Evolutionary conservation across 192 early-diverging fungal genomes (phyloP), one percentile per base, ranked within the genome.

Genomic region (Nowakowskiella sp.): DNA sequence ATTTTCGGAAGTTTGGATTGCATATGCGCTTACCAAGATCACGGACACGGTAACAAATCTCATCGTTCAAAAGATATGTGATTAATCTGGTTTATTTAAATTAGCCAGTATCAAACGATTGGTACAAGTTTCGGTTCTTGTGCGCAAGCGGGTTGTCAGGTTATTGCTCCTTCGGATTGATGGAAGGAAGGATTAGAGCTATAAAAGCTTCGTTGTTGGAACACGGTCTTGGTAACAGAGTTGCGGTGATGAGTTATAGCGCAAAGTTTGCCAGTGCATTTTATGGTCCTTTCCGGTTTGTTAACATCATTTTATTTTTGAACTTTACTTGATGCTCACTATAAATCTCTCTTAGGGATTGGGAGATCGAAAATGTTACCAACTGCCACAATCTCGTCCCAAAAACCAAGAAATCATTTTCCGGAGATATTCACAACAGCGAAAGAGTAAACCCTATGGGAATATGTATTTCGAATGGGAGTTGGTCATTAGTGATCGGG

Each of bases 11-110:
- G 67, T 99, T 9, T 78, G 89, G 27, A 76, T 99, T 27, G 90
- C 85, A 28, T 99, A 2, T 99, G 95, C 71, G 91, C 86, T 39
- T 99, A 92, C 74, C 94, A 92, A 0, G 73, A 68, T 27, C 95
- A 99, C 72, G 95, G 95, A 10, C 95, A 99, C 67, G 96, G 95
- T n/a, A n/a, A n/a, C n/a, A n/a, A n/a, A n/a, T n/a, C n/a, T n/a
- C n/a, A n/a, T n/a, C n/a, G n/a, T n/a, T n/a, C n/a, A n/a, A n/a
- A n/a, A n/a, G n/a, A n/a, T n/a, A n/a, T n/a, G n/a, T n/a, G n/a
- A n/a, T n/a, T n/a, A n/a, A n/a, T n/a, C n/a, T n/a, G n/a, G n/a
- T n/a, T n/a, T n/a, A n/a, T n/a, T n/a, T 70, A 95, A 99, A 69
- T 59, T 65, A 3, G 67, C 68, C 6, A 86, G 81, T 39, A 86